Base-by-base conservation (phyloP, 306 rosid genomes). In the Cucumis cinereus region DNA sequence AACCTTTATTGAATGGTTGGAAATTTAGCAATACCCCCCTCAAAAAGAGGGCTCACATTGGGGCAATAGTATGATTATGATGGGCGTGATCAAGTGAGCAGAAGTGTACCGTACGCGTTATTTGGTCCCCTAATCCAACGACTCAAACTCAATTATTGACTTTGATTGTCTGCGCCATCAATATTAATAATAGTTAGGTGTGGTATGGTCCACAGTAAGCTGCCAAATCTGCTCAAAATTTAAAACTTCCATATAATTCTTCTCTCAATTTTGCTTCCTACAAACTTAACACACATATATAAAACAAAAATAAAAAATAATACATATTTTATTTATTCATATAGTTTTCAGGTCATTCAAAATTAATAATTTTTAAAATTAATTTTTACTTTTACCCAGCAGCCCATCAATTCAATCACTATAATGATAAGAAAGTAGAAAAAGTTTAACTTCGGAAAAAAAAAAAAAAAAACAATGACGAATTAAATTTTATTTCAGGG, bases 91-190 rank as follows among this genome's bases (percentile, higher is more conserved):
- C 75, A 26, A 24, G 75, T 47, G 58, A 8, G 41, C 57, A 24
- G 20, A 3, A 8, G 74, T 6, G 45, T 68, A 68, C 55, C 20
- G 74, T 68, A 43, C 74, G 55, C 55, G 13, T 10, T 8, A 26
- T 45, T 47, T 24, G 75, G 75, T 70, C 58, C 40, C 75, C 75
- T 70, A 70, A 70, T 70, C 75, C 16, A 70, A 70, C 75, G 75
- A 47, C 58, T n/a, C 15, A 24, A 47, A 47, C 75, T 45, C 5
- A 70, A 70, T 70, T 24, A 47, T 70, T 47, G 24, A 70, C 57
- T 24, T 24, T 47, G 16, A 47, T 43, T 45, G 57, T 45, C 75
- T 14, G 38, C 58, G 40, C 40, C 38, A 13, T 70, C 14, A 26
- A 8, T 24, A 7, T 8, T 24, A 24, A 23, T 70, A 13, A 45